Base-by-base conservation (phyloP, 1,139 yeast species). In the Pichia sp. region DNA sequence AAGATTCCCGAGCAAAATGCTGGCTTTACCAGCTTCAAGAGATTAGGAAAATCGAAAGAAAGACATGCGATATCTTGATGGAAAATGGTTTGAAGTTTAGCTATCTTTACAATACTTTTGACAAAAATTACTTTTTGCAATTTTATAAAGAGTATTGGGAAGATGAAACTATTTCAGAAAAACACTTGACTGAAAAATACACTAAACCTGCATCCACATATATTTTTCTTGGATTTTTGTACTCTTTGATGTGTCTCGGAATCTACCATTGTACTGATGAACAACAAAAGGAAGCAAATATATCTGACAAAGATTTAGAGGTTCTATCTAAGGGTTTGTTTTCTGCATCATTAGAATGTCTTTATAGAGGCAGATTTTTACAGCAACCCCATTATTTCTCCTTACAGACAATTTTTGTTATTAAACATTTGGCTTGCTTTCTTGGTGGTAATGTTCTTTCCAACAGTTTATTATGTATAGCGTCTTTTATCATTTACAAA, bases 351-450 rank as follows among this genome's bases (percentile, higher is more conserved):
- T 39, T 62, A 12, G 69, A 64, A 43, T 60, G 63, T 41, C 51
- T 65, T 4, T 58, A 52, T 40, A 48, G 68, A 22, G 67, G 66
- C 6, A 56, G 66, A 37, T 60, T 51, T 36, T 52, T 63, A 56
- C 56, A 59, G 14, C 52, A 50, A 38, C 65, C 66, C 2, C 53
- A 55, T 31, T 46, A 63, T 5, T 46, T 46, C 23, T 48, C 63
- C 1, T 44, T 65, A 11, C 68, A 65, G 42, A 47, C 54, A 4
- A 59, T 59, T 43, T 46, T 59, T 8, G 46, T 65, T n/a, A 35
- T 64, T 23, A 57, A 60, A 21, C 47, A 62, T 3, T 52, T 60
- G 22, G 54, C 58, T 17, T 59, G 56, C 23, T 56, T 58, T 1
- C 47, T 61, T 18, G 59, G 64, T n/a, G 69, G 69, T 1, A 47